Evolutionary conservation across 2,329 filamentous ascomycete genomes (phyloP).

Genomic region (Stagonosporopsis vannaccii): DNA sequence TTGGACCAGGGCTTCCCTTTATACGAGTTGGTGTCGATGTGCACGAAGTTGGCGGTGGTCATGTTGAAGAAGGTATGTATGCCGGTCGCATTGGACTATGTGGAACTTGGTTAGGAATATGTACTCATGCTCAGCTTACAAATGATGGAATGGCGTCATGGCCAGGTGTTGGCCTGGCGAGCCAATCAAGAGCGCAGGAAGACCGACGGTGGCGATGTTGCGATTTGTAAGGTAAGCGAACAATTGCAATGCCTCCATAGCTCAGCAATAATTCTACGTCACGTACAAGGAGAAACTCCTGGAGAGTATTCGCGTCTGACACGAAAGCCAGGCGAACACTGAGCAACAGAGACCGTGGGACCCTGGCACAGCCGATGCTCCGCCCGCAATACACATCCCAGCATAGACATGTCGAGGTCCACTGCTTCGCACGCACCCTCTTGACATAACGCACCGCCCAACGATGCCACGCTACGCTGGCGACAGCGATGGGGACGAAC

Average conservation of each 20-base stretch:
- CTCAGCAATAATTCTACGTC: background rate
- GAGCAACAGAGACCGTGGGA: background rate
- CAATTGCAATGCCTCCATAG: background rate
- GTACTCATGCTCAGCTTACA: constrained; percentile 29
- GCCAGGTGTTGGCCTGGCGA: constrained; percentile 5
- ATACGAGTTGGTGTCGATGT: constrained; percentile 65
- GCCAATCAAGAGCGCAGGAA: constrained; percentile 24
- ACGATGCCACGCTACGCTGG: constrained; percentile 33
- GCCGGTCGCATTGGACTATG: background rate
- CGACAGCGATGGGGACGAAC: constrained; percentile 51
- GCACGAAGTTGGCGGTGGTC: constrained; percentile 66
- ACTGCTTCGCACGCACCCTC: background rate
- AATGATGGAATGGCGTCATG: constrained; percentile 36
- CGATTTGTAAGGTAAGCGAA: constrained; percentile 5
- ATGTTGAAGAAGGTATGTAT: constrained; percentile 49
- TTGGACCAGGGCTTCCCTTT: constrained; percentile 68
- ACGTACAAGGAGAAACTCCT: background rate
- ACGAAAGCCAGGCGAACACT: background rate
- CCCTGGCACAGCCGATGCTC: background rate
- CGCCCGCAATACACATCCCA: background rate
- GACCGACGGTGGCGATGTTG: background rate
- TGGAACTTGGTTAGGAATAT: background rate
- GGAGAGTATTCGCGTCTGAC: no score
- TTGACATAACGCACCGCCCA: background rate
- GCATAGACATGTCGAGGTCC: background rate